Evolutionary conservation across 2,329 filamentous ascomycete species (phyloP), one percentile per base, ranked within the genome.

Genomic region (Bipolaris oryzae): DNA sequence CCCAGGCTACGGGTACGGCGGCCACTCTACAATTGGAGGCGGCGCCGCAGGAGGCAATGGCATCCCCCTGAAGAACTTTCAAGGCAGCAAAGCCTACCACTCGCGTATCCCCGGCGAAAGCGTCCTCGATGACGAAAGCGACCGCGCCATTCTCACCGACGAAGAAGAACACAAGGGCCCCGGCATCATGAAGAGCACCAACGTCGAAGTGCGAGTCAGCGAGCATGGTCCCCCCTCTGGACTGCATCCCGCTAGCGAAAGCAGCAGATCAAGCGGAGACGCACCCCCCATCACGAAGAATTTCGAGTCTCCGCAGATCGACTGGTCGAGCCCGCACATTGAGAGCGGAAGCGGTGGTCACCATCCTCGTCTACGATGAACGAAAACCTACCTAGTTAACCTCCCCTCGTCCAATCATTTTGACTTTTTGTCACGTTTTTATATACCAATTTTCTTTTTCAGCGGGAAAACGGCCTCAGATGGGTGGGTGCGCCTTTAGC

Each of bases 141-240:
- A 71, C 53, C 62, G 64, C 11, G 67, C 66, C 2, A 70, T 71
- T 5, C 25, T 71, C n/a, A 10, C 37, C n/a, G 58, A 65, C 5
- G 63, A 67, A 0, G 60, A 60, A 2, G 64, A 66, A n/a, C 54
- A 59, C 18, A 67, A 67, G 25, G 41, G 53, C 1, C 25, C 51
- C 4, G 66, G 68, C 7, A 71, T 71, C 13, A 61, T 61, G 51
- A 69, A 69, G 47, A 70, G 67, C 0, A 70, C 64, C 11, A 53
- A 64, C 31, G 66, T 71, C 10, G 53, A 67, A 42, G 66, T 70
- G 16, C 63, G 61, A 2, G 55, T 71, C 7, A 47, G 41, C 11
- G 62, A 67, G 7, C 16, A 48, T 34, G 18, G n/a, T n/a, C n/a
- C 21, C 10, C 18, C 3, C 52, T 3, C 9, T 2, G 39, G 39